These are phyloP conservation scores for Darksidea phi DNA, from an alignment of 495 filamentous ascomycete species.

Conservation along the genomic window DNA sequence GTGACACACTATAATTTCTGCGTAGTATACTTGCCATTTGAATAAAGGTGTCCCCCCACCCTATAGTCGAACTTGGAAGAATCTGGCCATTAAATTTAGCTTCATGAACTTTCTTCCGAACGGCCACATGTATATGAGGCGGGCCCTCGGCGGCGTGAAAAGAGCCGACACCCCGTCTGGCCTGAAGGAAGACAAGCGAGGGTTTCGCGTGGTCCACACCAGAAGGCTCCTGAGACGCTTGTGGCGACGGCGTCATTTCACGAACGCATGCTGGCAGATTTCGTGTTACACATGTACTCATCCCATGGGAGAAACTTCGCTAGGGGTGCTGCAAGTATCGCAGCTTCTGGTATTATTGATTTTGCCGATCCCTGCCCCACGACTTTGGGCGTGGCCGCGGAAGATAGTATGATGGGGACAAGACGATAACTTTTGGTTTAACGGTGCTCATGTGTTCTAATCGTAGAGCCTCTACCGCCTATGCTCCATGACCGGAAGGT, in stretches of 20 bases:
- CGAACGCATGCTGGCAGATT: constrained; percentile 4
- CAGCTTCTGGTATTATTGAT: constrained; percentile 26
- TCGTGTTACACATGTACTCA: constrained; percentile 13
- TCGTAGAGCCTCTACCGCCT: too few relatives aligned
- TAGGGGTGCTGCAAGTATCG: constrained; percentile 15
- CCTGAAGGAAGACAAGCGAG: neutral
- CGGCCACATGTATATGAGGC: constrained; percentile 8
- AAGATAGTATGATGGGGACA: too few relatives aligned
- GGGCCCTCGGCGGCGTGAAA: constrained; percentile 1
- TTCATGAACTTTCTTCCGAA: constrained; percentile 12
- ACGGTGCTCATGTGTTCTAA: too few relatives aligned
- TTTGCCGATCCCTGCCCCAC: constrained; percentile 25
- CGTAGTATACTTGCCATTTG: constrained; percentile 13
- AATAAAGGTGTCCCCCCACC: constrained; percentile 18
- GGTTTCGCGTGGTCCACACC: constrained; percentile 5
- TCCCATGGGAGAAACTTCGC: neutral
- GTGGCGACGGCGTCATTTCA: constrained; percentile 12
- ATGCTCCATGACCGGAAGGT: too few relatives aligned
- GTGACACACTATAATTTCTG: constrained; percentile 30
- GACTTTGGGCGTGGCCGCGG: constrained; percentile 10
- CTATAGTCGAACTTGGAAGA: constrained; percentile 25
- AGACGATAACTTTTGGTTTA: too few relatives aligned
- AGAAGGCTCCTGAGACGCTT: constrained; percentile 1
- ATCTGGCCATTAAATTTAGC: constrained; percentile 3
- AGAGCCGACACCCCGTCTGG: too few relatives aligned